These are phyloP conservation scores for Hymenoscyphus infarciens DNA, from an alignment of 2,329 filamentous ascomycete genomes.

Conservation along the genomic window DNA sequence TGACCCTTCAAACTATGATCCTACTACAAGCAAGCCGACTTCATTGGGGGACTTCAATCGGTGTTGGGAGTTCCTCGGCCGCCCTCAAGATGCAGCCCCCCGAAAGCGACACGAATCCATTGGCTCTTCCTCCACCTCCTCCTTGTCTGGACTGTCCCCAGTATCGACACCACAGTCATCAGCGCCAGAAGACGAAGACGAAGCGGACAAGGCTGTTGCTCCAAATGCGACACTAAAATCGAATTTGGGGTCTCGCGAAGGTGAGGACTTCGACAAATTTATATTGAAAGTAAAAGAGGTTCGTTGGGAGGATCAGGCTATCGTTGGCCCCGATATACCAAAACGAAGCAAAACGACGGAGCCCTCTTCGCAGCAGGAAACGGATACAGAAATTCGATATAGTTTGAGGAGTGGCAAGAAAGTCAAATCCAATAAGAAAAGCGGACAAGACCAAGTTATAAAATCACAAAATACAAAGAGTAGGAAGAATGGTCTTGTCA, in stretches of 20 bases:
- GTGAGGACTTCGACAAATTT: conserved; percentile 12
- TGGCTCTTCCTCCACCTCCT: conserved; percentile 9
- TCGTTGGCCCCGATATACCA: conserved; percentile 7
- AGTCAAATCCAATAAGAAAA: conserved; percentile 18
- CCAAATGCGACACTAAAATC: background rate
- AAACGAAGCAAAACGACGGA: conserved; percentile 7
- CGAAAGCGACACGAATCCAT: conserved; percentile 12
- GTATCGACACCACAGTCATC: conserved; percentile 20
- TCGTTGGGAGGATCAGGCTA: conserved; percentile 25
- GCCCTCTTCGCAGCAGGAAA: conserved; percentile 2
- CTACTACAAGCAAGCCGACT: conserved; percentile 13
- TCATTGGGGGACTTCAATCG: conserved; percentile 27
- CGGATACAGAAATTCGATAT: background rate
- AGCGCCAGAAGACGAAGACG: conserved; percentile 16
- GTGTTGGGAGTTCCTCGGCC: conserved; percentile 21
- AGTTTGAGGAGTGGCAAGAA: conserved; percentile 3
- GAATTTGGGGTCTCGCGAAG: background rate
- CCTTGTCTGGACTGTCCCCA: background rate
- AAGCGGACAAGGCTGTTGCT: background rate
- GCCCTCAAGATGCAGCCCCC: conserved; percentile 12
- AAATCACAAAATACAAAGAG: background rate
- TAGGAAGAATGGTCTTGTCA: background rate
- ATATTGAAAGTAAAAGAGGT: conserved; percentile 20
- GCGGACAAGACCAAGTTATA: background rate
- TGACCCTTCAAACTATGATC: conserved; percentile 17